These are phyloP conservation scores for Malus hybrid DNA, from an alignment of 331 rosid genomes.

Conservation along the genomic window DNA sequence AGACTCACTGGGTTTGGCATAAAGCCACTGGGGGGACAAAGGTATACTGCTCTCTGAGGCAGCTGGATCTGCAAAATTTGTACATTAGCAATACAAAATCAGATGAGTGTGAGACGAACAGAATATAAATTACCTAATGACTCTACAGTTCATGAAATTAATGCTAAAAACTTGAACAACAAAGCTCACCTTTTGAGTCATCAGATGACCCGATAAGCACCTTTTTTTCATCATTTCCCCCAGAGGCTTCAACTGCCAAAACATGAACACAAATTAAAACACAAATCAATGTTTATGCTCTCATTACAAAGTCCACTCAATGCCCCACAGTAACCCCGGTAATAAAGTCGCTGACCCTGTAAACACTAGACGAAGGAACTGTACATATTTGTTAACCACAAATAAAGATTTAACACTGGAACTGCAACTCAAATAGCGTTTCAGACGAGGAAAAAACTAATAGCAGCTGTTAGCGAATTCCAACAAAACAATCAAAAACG, in stretches of 20 bases:
- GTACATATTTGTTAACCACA: not conserved
- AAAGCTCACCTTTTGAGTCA: slow-evolving; percentile 33
- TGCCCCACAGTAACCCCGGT: not conserved
- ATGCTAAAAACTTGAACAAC: not conserved
- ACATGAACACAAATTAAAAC: not conserved
- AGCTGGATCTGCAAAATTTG: slow-evolving; percentile 23
- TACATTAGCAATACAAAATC: not conserved
- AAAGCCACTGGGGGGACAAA: slow-evolving; percentile 51
- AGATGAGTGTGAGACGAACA: not conserved
- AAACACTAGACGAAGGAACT: not conserved
- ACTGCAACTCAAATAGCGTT: not conserved
- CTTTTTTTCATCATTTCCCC: slow-evolving; percentile 31
- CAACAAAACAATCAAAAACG: not conserved
- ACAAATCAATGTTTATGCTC: not conserved
- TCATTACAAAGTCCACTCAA: not conserved
- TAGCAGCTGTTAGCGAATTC: not conserved
- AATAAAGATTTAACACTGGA: not conserved
- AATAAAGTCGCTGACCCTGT: not conserved
- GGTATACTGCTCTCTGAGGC: slow-evolving; percentile 37
- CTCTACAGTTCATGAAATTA: not conserved
- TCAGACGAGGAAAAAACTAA: not conserved
- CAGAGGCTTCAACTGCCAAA: slow-evolving; percentile 22
- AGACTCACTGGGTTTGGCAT: slow-evolving; percentile 39
- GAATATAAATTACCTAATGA: not conserved
- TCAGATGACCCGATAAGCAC: slow-evolving; percentile 25